Evolutionary conservation across 495 filamentous ascomycete species (phyloP).

Genomic region (Aspergillus biplanus): DNA sequence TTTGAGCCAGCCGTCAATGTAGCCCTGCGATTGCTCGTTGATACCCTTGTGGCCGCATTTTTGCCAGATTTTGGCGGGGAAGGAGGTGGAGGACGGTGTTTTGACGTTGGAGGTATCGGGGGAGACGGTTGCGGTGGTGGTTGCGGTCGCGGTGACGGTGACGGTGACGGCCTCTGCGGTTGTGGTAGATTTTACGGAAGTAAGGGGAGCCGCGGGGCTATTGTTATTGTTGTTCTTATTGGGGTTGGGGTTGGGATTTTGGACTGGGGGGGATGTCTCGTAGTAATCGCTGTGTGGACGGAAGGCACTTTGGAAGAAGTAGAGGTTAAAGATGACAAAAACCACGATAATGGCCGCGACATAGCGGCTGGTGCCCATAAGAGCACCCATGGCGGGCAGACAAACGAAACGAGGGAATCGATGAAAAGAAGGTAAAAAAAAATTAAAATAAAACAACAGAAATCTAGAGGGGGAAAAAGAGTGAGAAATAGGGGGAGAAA

Average conservation of each 20-base stretch:
- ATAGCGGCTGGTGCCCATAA: slow-evolving; percentile 18
- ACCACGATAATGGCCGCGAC: slow-evolving; percentile 11
- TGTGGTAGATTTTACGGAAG: slow-evolving; percentile 2
- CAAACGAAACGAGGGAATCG: slow-evolving; percentile 1
- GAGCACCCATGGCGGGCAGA: neutral
- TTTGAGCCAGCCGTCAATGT: slow-evolving; percentile 31
- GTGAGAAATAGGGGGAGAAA: neutral
- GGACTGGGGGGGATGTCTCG: slow-evolving; percentile 5
- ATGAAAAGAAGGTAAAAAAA: slow-evolving; percentile 2
- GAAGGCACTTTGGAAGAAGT: slow-evolving; percentile 20
- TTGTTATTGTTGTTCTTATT: neutral
- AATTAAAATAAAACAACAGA: slow-evolving; percentile 45
- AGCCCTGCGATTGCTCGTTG: slow-evolving; percentile 12
- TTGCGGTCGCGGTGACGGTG: slow-evolving; percentile 13
- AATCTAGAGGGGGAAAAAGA: slow-evolving; percentile 42
- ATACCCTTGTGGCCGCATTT: slow-evolving; percentile 31
- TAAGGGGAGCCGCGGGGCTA: neutral
- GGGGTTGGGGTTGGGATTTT: too few relatives aligned
- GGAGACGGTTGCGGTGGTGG: slow-evolving; percentile 9
- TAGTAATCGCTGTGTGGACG: slow-evolving; percentile 7
- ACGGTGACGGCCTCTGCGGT: slow-evolving; percentile 8
- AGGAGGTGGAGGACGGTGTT: neutral
- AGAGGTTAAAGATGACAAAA: slow-evolving; percentile 24
- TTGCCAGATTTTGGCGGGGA: slow-evolving; percentile 38
- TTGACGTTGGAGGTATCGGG: slow-evolving; percentile 4